A percentile compares a stretch with the other conserved stretches of the same genome.
Evolutionary conservation across 129 eudicot genomes (phyloP).

Genomic region (Flaveria trinervia): DNA sequence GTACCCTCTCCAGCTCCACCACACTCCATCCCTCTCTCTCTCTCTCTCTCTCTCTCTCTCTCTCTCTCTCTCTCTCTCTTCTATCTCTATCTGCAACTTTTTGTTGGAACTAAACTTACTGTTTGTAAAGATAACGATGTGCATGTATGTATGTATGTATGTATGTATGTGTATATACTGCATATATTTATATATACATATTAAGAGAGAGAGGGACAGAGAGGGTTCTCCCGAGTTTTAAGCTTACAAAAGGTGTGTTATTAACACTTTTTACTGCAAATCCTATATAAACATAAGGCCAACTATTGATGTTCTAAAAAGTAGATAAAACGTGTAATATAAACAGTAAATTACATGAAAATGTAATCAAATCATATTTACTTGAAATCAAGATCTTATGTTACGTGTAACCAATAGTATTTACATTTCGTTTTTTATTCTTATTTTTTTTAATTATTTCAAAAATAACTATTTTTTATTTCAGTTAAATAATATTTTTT

Average conservation of each 20-base stretch:
- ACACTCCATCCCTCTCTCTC: slow-evolving; percentile 23
- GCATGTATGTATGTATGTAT: background rate
- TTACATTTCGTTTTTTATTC: too few relatives aligned
- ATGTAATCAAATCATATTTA: background rate
- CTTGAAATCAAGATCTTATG: too few relatives aligned
- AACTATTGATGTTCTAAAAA: slow-evolving; percentile 29
- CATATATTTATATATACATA: background rate
- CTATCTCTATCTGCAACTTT: slow-evolving; percentile 16
- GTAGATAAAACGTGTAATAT: background rate
- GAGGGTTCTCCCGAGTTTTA: slow-evolving; percentile 82
- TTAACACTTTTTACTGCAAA: slow-evolving; percentile 66
- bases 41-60: slow-evolving; percentile 6
- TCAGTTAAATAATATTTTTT: too few relatives aligned
- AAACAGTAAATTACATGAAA: background rate
- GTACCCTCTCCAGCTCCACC: slow-evolving; percentile 38
- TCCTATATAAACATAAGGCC: slow-evolving; percentile 49
- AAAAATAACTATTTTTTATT: too few relatives aligned
- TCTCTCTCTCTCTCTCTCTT: slow-evolving; percentile 15
- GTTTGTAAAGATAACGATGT: slow-evolving; percentile 19
- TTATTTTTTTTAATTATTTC: too few relatives aligned
- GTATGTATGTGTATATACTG: background rate
- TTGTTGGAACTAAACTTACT: slow-evolving; percentile 31
- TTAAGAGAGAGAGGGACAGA: slow-evolving; percentile 15
- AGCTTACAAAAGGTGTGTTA: slow-evolving; percentile 51
- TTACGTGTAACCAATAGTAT: too few relatives aligned